A percentile compares a stretch with the other conserved stretches of the same genome.
phyloP scores from a whole-genome alignment of 2,329 filamentous ascomycete species.

The Epichloe sibirici region DNA sequence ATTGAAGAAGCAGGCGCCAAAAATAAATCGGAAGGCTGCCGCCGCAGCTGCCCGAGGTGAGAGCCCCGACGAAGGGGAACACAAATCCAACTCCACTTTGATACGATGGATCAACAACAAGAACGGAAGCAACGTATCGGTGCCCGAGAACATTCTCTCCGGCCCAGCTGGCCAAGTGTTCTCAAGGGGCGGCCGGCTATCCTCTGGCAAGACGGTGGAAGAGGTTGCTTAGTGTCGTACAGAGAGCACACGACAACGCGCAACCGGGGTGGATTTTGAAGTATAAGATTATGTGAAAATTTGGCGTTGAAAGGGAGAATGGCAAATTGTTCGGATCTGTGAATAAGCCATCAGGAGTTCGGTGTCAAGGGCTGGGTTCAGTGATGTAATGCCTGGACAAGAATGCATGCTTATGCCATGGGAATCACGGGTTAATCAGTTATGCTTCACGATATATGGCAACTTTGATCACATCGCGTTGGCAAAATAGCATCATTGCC shows the following conservation, averaged over 20 bases:
- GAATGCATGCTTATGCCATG: no score
- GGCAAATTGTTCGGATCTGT: no score
- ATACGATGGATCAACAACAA: conserved; percentile 61
- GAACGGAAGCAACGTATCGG: conserved; percentile 48
- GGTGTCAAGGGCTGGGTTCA: no score
- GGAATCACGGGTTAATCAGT: no score
- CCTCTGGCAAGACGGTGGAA: conserved; percentile 39
- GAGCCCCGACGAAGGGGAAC: conserved; percentile 32
- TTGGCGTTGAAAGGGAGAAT: no score
- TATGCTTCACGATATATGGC: no score
- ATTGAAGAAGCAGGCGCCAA: conserved; percentile 73
- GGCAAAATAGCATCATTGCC: no score
- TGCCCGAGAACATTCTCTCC: conserved; percentile 56
- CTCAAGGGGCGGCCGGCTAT: conserved; percentile 18
- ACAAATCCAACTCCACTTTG: conserved; percentile 47
- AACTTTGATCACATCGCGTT: no score
- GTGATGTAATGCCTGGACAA: no score
- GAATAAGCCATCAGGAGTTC: no score
- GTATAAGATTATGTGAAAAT: not conserved
- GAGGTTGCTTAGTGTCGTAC: conserved; percentile 32
- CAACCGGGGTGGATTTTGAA: not conserved
- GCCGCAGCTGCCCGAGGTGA: conserved; percentile 32
- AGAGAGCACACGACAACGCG: not conserved
- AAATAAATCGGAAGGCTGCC: conserved; percentile 46
- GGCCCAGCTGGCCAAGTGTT: conserved; percentile 52